These are phyloP conservation scores for Trypanosoma platydactyli DNA, from an alignment of 208 protist genomes.

Conservation along the genomic window DNA sequence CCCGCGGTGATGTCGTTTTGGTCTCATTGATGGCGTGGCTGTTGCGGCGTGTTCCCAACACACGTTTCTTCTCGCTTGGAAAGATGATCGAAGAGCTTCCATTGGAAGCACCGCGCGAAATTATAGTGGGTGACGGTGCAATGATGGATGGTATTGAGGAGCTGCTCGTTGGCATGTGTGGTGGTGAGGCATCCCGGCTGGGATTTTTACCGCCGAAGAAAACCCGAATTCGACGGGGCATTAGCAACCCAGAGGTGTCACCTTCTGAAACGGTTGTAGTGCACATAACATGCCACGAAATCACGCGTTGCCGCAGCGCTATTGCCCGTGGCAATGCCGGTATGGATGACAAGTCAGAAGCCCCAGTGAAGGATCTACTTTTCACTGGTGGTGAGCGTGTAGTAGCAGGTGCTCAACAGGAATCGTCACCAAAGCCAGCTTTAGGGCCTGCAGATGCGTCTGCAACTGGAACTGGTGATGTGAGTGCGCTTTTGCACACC, in stretches of 20 bases:
- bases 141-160: slow-evolving; percentile 50
- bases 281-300: slow-evolving; percentile 32
- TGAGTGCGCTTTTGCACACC: slow-evolving; percentile 37
- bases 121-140: slow-evolving; percentile 37
- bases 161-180: slow-evolving; percentile 47
- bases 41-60: slow-evolving; percentile 37
- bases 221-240: slow-evolving; percentile 27
- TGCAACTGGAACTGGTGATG: slow-evolving; percentile 10
- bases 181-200: slow-evolving; percentile 35
- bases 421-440: background rate
- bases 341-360: background rate
- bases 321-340: background rate
- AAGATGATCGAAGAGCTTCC: slow-evolving; percentile 44
- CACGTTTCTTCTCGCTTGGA: slow-evolving; percentile 36
- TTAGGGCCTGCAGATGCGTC: background rate
- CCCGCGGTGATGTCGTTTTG: slow-evolving; percentile 17
- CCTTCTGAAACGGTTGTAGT: slow-evolving; percentile 29
- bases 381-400: too few species aligned
- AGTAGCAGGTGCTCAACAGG: too few species aligned
- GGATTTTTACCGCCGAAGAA: slow-evolving; percentile 43
- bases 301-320: background rate
- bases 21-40: slow-evolving; percentile 40
- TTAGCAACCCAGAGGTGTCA: slow-evolving; percentile 32
- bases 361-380: too few species aligned
- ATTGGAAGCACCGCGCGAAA: slow-evolving; percentile 36